Evolutionary conservation across 768 basidiomycete genomes (phyloP).

Genomic region (Serendipita vermifera): DNA sequence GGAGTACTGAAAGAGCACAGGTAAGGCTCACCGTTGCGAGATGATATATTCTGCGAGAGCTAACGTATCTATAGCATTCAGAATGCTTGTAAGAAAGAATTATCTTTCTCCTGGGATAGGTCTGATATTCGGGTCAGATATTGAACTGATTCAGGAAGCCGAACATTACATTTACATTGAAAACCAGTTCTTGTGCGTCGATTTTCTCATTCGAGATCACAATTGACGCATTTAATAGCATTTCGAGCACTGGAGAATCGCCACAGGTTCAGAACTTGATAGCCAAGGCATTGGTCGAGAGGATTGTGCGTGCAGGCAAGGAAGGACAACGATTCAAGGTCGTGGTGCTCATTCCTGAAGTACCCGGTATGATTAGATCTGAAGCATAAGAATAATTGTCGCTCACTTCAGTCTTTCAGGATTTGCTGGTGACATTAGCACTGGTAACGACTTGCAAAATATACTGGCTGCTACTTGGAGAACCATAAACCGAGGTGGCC

Average conservation of each 20-base stretch:
- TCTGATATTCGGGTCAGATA: slow-evolving; percentile 33
- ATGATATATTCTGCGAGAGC: no score
- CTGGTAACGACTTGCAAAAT: background rate
- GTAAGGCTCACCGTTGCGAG: no score
- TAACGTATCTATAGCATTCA: slow-evolving; percentile 80
- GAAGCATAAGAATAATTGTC: slow-evolving; percentile 72
- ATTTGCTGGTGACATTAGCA: background rate
- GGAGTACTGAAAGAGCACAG: slow-evolving; percentile 78
- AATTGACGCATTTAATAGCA: slow-evolving; percentile 32
- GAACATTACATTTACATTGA: slow-evolving; percentile 87
- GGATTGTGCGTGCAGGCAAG: slow-evolving; percentile 69
- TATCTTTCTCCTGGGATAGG: background rate
- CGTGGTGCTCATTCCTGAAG: slow-evolving; percentile 75
- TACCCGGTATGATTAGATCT: slow-evolving; percentile 56
- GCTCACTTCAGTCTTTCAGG: slow-evolving; percentile 51
- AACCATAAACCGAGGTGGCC: slow-evolving; percentile 80
- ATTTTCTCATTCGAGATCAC: background rate
- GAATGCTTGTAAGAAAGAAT: slow-evolving; percentile 81
- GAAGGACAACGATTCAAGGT: slow-evolving; percentile 72
- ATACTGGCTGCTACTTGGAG: slow-evolving; percentile 20
- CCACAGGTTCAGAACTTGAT: slow-evolving; percentile 72
- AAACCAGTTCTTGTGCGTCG: slow-evolving; percentile 77
- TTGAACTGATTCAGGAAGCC: slow-evolving; percentile 67
- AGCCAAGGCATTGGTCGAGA: slow-evolving; percentile 65
- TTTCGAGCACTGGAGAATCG: slow-evolving; percentile 53